phyloP scores from a whole-genome alignment of 2,329 filamentous ascomycete genomes.

The Pyricularia grisea region DNA sequence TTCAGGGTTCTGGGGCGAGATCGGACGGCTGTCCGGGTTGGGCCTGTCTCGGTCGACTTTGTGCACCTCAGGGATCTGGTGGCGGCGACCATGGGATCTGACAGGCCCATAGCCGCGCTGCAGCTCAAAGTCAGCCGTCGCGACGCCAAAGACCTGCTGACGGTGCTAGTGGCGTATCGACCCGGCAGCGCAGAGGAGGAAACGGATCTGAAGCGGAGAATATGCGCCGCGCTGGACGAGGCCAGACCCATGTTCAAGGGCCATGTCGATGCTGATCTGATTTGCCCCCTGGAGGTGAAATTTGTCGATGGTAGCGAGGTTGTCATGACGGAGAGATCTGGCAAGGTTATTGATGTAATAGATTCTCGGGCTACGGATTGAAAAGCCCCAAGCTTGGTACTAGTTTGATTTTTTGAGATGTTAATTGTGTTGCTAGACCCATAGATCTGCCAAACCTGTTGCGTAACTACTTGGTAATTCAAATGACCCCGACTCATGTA shows the following conservation, averaged over 20 bases:
- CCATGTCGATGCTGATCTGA: neutral
- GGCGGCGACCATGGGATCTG: neutral
- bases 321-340: neutral
- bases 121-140: neutral
- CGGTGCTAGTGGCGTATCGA: neutral
- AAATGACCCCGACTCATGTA: too few species aligned
- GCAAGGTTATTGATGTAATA: neutral
- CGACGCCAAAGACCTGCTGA: neutral
- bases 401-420: too few species aligned
- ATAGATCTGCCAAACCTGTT: too few species aligned
- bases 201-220: neutral
- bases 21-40: constrained; percentile 1
- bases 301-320: neutral
- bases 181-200: neutral
- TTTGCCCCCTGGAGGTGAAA: neutral
- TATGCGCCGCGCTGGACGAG: neutral
- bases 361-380: too few species aligned
- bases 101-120: neutral
- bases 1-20: constrained; percentile 1
- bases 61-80: constrained; percentile 4
- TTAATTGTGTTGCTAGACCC: too few species aligned
- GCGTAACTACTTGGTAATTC: too few species aligned
- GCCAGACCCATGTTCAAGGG: neutral
- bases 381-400: too few species aligned
- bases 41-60: constrained; percentile 5